Percentiles rank a stretch among this genome's conserved stretches.
Conservation (phyloP, 768 basidiomycete species). For the Mycena amicta region DNA sequence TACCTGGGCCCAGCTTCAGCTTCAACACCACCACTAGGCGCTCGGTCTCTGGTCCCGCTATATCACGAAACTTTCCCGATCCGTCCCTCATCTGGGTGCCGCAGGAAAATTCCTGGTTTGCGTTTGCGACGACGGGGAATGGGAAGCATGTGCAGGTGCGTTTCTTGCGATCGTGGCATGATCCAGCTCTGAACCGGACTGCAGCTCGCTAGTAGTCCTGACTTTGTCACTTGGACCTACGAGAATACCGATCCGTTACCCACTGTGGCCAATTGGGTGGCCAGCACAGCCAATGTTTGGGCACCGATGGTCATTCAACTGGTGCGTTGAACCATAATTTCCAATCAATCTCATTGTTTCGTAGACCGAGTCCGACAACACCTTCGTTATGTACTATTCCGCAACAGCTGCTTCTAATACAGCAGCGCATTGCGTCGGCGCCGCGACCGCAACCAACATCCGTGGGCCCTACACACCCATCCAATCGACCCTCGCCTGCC, state of each 20-base stretch:
- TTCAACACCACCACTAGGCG: background rate
- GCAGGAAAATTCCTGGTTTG: conserved; percentile 11
- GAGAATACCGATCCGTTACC: conserved; percentile 20
- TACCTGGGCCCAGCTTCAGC: background rate
- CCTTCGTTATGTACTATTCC: conserved; percentile 25
- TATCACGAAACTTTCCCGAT: conserved; percentile 18
- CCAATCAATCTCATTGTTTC: background rate
- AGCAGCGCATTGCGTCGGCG: conserved; percentile 29
- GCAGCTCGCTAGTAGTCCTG: conserved; percentile 1
- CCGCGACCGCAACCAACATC: conserved; percentile 28
- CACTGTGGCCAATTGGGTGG: conserved; percentile 19
- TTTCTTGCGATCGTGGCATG: background rate
- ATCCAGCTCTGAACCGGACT: too few species aligned
- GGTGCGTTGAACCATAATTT: conserved; percentile 1
- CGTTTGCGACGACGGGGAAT: conserved; percentile 4
- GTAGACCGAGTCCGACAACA: background rate
- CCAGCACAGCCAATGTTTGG: conserved; percentile 18
- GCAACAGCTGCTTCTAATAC: conserved; percentile 8
- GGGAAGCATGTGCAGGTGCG: conserved; percentile 10
- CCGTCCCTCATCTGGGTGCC: conserved; percentile 17
- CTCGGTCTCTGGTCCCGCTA: conserved; percentile 6
- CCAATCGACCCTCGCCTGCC: conserved; percentile 26
- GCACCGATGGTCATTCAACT: conserved; percentile 25
- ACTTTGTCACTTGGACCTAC: conserved; percentile 23
- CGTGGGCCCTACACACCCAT: conserved; percentile 31